Evolutionary conservation across 805 yeast genomes (phyloP).

Genomic region (Candida chauliodis): DNA sequence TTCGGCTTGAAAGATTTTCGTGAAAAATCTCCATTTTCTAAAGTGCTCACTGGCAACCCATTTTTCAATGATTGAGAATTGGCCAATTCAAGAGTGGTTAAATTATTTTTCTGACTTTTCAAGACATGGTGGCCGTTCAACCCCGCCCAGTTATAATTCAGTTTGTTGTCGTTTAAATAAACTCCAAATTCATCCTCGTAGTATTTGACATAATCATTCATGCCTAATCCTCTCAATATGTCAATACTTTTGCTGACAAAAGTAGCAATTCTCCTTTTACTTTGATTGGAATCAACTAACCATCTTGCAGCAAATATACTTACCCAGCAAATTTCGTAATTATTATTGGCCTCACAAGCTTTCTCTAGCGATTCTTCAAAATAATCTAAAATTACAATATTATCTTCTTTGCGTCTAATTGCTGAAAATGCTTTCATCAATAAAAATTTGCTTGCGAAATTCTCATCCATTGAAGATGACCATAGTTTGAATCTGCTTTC

Average conservation of each 20-base stretch:
- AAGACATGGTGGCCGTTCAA: constrained; percentile 9
- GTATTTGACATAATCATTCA: constrained; percentile 8
- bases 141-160: constrained; percentile 29
- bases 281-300: constrained; percentile 20
- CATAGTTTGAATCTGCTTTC: constrained; percentile 27
- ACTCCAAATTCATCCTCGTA: constrained; percentile 27
- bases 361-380: constrained; percentile 45
- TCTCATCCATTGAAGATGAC: constrained; percentile 31
- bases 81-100: not conserved
- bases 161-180: constrained; percentile 14
- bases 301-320: constrained; percentile 43
- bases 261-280: constrained; percentile 29
- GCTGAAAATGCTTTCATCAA: constrained; percentile 29
- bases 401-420: constrained; percentile 16
- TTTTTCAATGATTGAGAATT: constrained; percentile 6
- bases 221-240: constrained; percentile 27
- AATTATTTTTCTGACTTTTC: not conserved
- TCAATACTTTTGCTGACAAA: constrained; percentile 37
- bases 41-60: constrained; percentile 6
- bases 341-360: constrained; percentile 26
- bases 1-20: constrained; percentile 1
- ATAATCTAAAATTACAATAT: constrained; percentile 38
- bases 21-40: not conserved
- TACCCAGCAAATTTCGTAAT: constrained; percentile 38
- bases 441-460: constrained; percentile 36